Conservation (phyloP, 805 yeast species). For the Candida maltosa region DNA sequence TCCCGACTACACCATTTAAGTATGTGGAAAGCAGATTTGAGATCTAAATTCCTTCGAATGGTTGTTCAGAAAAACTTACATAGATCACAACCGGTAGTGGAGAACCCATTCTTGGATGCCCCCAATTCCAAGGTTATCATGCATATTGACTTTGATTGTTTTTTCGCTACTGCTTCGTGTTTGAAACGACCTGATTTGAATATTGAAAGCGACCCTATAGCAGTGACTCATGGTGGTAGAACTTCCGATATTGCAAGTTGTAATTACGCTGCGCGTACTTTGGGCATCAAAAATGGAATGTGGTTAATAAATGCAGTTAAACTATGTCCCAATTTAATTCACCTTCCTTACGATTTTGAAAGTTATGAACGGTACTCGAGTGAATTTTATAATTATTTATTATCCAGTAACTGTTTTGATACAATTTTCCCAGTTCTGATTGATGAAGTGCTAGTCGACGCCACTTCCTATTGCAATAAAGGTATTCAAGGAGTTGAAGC, state of each 20-base stretch:
- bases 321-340: slow-evolving; percentile 63
- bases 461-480: slow-evolving; percentile 30
- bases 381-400: slow-evolving; percentile 58
- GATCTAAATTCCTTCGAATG: slow-evolving; percentile 53
- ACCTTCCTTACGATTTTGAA: slow-evolving; percentile 70
- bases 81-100: neutral
- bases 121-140: slow-evolving; percentile 39
- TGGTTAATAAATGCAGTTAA: slow-evolving; percentile 71
- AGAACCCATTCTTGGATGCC: neutral
- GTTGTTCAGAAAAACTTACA: slow-evolving; percentile 30
- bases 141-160: slow-evolving; percentile 92
- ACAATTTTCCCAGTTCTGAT: slow-evolving; percentile 77
- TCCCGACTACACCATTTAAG: slow-evolving; percentile 89
- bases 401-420: slow-evolving; percentile 42
- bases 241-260: slow-evolving; percentile 88
- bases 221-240: slow-evolving; percentile 57
- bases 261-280: slow-evolving; percentile 79
- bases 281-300: slow-evolving; percentile 85
- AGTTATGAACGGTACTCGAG: slow-evolving; percentile 66
- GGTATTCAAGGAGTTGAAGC: slow-evolving; percentile 8
- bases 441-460: slow-evolving; percentile 85
- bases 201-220: slow-evolving; percentile 50
- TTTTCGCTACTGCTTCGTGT: slow-evolving; percentile 85
- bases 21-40: slow-evolving; percentile 76
- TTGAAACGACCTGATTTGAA: slow-evolving; percentile 52